phyloP scores from a whole-genome alignment of 2,329 filamentous ascomycete genomes.

The Myriosclerotinia duriaeana region DNA sequence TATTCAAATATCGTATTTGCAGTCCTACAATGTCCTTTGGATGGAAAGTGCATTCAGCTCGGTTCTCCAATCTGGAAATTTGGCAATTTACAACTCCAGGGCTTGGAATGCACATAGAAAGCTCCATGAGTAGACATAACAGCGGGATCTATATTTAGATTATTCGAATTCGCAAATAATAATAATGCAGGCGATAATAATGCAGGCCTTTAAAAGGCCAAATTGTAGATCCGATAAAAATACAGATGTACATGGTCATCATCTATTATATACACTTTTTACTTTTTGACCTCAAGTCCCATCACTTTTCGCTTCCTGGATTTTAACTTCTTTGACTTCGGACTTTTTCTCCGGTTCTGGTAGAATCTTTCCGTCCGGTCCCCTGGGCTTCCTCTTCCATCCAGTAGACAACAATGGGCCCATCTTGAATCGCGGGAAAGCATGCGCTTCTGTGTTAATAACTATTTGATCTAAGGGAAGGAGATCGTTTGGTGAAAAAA shows the following conservation, averaged over 20 bases:
- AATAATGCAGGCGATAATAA: neutral
- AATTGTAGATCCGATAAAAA: slow-evolving; percentile 19
- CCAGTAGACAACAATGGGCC: slow-evolving; percentile 75
- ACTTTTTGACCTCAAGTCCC: slow-evolving; percentile 7
- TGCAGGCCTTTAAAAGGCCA: neutral
- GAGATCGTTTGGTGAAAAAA: slow-evolving; percentile 82
- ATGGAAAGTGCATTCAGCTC: neutral
- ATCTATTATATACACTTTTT: slow-evolving; percentile 27
- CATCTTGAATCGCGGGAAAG: slow-evolving; percentile 83
- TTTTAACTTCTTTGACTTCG: slow-evolving; percentile 23
- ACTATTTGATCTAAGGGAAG: slow-evolving; percentile 84
- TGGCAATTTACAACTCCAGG: no score
- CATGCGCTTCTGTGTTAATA: slow-evolving; percentile 94
- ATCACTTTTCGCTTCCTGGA: slow-evolving; percentile 28
- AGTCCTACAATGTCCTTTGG: neutral
- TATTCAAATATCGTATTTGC: neutral
- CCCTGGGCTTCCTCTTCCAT: slow-evolving; percentile 70
- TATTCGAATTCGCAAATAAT: neutral
- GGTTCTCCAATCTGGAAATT: neutral
- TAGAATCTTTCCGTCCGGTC: slow-evolving; percentile 39
- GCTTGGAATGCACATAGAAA: slow-evolving; percentile 5
- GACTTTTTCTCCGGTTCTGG: slow-evolving; percentile 30
- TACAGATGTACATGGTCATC: slow-evolving; percentile 23
- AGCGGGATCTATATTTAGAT: neutral
- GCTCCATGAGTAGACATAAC: neutral